Evolutionary conservation across 1,139 yeast species (phyloP).

Genomic region (Yamadazyma spencermartinsiae): DNA sequence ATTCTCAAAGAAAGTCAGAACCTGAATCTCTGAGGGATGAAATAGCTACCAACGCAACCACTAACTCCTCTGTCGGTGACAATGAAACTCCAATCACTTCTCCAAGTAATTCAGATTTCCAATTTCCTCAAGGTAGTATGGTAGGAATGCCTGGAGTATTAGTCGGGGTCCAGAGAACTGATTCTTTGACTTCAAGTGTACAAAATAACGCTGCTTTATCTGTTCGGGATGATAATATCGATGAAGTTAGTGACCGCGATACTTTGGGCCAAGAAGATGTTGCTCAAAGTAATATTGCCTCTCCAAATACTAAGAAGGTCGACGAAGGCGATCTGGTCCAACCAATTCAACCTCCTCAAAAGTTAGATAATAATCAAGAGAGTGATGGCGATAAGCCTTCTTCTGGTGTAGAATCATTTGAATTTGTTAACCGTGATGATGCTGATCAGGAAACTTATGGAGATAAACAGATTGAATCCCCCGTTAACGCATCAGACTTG

Average conservation of each 20-base stretch:
- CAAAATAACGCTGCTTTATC: conserved; percentile 91
- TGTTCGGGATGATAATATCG: conserved; percentile 71
- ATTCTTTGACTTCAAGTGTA: conserved; percentile 85
- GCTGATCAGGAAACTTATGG: conserved; percentile 16
- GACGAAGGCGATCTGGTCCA: too few species aligned
- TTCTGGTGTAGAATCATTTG: conserved; percentile 53
- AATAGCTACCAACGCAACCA: conserved; percentile 28
- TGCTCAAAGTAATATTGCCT: conserved; percentile 14
- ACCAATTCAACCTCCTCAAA: conserved; percentile 5
- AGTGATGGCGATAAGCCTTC: conserved; percentile 44
- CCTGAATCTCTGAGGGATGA: conserved; percentile 18
- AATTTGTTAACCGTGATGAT: conserved; percentile 54
- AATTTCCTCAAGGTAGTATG: conserved; percentile 54
- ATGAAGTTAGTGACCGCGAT: conserved; percentile 61
- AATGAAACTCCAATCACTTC: conserved; percentile 58
- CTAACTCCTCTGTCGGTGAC: conserved; percentile 39
- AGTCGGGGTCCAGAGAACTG: conserved; percentile 57
- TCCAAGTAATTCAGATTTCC: conserved; percentile 55
- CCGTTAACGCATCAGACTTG: not conserved
- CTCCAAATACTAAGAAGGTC: conserved; percentile 13
- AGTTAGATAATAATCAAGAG: conserved; percentile 18
- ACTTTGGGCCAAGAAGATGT: conserved; percentile 43
- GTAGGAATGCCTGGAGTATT: conserved; percentile 51
- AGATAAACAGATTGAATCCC: conserved; percentile 2
- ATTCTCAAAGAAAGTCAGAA: not conserved